Evolutionary conservation across 495 filamentous ascomycete genomes (phyloP).

Genomic region (Aspergillus olivimuriae): DNA sequence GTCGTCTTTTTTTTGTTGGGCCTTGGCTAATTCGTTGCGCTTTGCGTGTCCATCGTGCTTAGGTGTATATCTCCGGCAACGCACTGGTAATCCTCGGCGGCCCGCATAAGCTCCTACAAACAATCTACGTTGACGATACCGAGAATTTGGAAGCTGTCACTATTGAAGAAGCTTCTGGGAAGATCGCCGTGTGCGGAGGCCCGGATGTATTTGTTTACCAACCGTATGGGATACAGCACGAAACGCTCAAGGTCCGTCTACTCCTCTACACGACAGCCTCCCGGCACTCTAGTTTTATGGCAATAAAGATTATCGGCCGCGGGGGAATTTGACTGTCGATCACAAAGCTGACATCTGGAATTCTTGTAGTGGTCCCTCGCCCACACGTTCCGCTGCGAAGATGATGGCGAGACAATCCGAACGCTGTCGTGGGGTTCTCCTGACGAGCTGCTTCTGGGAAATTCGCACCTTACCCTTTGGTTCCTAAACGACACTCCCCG

Average conservation of each 20-base stretch:
- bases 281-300: too few species aligned
- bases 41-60: constrained; percentile 12
- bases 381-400: constrained; percentile 33
- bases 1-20: background rate
- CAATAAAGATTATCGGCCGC: too few species aligned
- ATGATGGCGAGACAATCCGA: constrained; percentile 40
- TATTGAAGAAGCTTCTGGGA: constrained; percentile 76
- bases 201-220: constrained; percentile 68
- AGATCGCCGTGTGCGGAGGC: constrained; percentile 69
- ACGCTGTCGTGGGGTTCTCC: constrained; percentile 81
- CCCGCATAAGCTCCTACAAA: constrained; percentile 74
- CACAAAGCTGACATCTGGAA: background rate
- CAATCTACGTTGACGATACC: constrained; percentile 79
- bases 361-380: constrained; percentile 53
- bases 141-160: constrained; percentile 63
- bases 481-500: constrained; percentile 41
- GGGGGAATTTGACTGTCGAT: too few species aligned
- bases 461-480: constrained; percentile 66
- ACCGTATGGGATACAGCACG: constrained; percentile 65
- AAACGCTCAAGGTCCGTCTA: constrained; percentile 45
- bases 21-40: background rate
- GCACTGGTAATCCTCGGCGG: constrained; percentile 76
- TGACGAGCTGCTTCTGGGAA: constrained; percentile 76
- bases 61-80: constrained; percentile 88
- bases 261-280: too few species aligned